Base-by-base conservation (phyloP, 805 yeast genomes). In the Teunomyces funiuensis region DNA sequence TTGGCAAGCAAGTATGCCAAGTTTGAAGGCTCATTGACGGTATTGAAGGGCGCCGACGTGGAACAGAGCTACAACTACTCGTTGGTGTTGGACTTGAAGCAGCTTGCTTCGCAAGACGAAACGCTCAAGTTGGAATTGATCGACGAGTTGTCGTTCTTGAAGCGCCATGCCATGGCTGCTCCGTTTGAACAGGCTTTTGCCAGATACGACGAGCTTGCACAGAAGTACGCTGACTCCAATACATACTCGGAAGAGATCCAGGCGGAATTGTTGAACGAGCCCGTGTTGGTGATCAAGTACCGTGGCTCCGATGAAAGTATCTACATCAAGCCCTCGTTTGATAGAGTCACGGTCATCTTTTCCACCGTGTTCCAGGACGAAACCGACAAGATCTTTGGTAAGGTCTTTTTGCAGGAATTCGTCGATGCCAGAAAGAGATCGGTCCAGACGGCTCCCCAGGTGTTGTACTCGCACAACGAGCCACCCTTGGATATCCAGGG, bases 391-490 rank as follows among this genome's bases (percentile, higher is more conserved):
- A 77, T 86, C 40, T 85, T 88, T 53, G 95, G 95, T 31, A 88
- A 84, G 63, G 95, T 88, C 27, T 88, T 88, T 58, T 70, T 88
- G 48, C 96, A 88, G 61, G 97, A 90, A 67, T 90, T 90, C 62
- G 96, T 89, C 33, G 97, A 90, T 63, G 97, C 98, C 8, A 82
- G 99, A 66, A 86, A 86, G 60, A 79, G 97, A 63, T 85, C 95
- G 4, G 91, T 93, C 46, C 99, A 93, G 68, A 90, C 93, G 37
- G 97, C 98, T 1, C 99, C 99, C 13, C 99, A 93, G 71, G 99
- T 93, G 40, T 77, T 93, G 54, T 90, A 85, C 58, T 84, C 95
- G 5, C 89, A 84, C 59, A 77, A 74, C 48, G 97, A 88, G 53
- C 88, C 97, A n/a, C 99, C 99, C 6, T 74, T 88, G 56, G 99